Percentiles rank a stretch among this genome's conserved stretches.
phyloP scores from a whole-genome alignment of 306 rosid species.

The Citrullus colocynthis region DNA sequence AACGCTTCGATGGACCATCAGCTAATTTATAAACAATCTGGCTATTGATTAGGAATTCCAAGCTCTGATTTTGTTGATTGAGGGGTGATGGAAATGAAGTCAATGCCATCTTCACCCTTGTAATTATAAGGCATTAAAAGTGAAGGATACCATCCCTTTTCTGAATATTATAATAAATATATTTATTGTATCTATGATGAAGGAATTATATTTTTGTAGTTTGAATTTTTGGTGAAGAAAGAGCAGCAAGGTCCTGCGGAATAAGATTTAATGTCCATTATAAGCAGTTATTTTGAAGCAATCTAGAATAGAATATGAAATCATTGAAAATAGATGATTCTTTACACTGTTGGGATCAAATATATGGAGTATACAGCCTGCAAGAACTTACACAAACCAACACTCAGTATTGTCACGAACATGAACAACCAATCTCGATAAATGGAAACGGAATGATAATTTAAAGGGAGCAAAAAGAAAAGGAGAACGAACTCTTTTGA shows the following conservation, averaged over 20 bases:
- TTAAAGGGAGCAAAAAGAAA: neutral
- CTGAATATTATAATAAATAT: neutral
- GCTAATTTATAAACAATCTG: slow-evolving; percentile 9
- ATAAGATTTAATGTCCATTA: neutral
- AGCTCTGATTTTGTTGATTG: neutral
- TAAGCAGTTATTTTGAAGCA: neutral
- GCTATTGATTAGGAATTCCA: no score
- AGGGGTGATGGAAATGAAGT: neutral
- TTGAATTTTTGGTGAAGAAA: neutral
- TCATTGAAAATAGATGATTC: neutral
- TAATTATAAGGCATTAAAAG: neutral
- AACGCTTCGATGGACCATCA: slow-evolving; percentile 30
- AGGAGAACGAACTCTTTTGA: neutral
- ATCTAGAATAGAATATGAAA: neutral
- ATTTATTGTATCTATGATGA: neutral
- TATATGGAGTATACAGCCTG: neutral
- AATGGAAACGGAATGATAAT: neutral
- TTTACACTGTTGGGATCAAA: neutral
- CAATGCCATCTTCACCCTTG: neutral
- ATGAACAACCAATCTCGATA: neutral
- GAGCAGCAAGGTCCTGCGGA: neutral
- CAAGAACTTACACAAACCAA: neutral
- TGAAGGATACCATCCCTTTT: neutral
- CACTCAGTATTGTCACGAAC: neutral
- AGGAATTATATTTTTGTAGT: neutral